phyloP scores from a whole-genome alignment of 2,329 filamentous ascomycete genomes.

The Claviceps spartinae region DNA sequence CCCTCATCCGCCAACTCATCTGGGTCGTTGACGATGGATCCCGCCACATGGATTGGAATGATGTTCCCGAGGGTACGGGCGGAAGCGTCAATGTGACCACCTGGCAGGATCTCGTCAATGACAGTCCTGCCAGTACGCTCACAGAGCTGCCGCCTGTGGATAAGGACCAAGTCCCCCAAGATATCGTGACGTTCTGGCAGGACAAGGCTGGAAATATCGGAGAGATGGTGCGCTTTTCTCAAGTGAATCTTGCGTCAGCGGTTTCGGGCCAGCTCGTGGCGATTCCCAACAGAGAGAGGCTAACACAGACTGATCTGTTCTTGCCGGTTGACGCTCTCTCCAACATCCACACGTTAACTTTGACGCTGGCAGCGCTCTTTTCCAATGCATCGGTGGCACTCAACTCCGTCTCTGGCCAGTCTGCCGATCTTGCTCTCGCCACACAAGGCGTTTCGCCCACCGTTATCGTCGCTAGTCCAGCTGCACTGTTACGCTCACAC shows the following conservation, averaged over 20 bases:
- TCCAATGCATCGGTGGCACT: constrained; percentile 75
- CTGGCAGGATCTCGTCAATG: constrained; percentile 80
- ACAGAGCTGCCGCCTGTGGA: constrained; percentile 52
- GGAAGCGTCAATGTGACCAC: constrained; percentile 70
- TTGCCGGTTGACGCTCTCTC: constrained; percentile 73
- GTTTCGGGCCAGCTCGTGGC: constrained; percentile 65
- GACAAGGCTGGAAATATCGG: constrained; percentile 35
- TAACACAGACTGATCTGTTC: constrained; percentile 65
- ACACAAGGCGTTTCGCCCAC: constrained; percentile 67
- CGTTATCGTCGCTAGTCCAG: constrained; percentile 64
- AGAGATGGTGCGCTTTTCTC: constrained; percentile 71
- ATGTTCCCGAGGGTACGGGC: constrained; percentile 64
- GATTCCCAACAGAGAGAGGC: constrained; percentile 60
- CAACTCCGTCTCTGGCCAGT: constrained; percentile 70
- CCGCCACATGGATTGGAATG: constrained; percentile 90
- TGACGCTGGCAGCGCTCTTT: constrained; percentile 73
- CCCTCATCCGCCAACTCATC: constrained; percentile 61
- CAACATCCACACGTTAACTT: constrained; percentile 62
- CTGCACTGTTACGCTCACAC: constrained; percentile 57
- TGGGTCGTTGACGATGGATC: constrained; percentile 91
- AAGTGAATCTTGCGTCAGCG: constrained; percentile 75
- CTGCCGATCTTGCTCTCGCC: constrained; percentile 58
- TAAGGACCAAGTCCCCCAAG: constrained; percentile 32
- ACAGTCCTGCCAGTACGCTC: constrained; percentile 44
- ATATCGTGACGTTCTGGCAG: constrained; percentile 56